phyloP scores from a whole-genome alignment of 106 monocot genomes.

The Apostasia shenzhenica region DNA sequence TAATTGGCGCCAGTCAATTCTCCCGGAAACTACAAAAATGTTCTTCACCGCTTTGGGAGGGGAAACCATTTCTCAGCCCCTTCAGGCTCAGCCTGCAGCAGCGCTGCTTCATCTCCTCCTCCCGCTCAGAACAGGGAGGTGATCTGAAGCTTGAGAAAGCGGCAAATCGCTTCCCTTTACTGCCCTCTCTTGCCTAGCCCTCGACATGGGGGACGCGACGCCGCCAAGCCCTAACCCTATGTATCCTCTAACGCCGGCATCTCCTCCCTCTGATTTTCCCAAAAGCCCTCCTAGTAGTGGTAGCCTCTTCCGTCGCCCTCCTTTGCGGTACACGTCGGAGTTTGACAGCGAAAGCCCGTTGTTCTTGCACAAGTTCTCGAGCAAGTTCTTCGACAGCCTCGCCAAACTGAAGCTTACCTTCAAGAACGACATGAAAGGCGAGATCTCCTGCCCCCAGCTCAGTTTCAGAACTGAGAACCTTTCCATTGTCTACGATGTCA shows the following conservation, averaged over 20 bases:
- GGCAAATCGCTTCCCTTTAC: background rate
- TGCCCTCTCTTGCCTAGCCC: background rate
- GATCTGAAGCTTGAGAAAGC: background rate
- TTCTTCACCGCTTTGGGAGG: too few species aligned
- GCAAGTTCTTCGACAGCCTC: slow-evolving; percentile 63
- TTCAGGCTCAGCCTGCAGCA: too few species aligned
- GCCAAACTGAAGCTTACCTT: slow-evolving; percentile 90
- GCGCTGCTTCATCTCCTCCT: too few species aligned
- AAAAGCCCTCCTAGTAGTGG: background rate
- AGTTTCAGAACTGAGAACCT: slow-evolving; percentile 57
- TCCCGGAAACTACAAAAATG: too few species aligned
- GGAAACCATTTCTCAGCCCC: too few species aligned
- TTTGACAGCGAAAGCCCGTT: slow-evolving; percentile 67
- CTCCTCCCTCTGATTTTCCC: background rate
- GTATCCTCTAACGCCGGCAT: background rate
- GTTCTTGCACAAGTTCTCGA: slow-evolving; percentile 79
- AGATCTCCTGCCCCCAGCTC: slow-evolving; percentile 43
- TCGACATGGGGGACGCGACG: background rate
- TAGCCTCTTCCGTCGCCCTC: slow-evolving; percentile 24
- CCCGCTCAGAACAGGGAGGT: too few species aligned
- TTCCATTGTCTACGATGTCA: slow-evolving; percentile 65
- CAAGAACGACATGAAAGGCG: slow-evolving; percentile 55
- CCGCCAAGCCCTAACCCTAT: slow-evolving; percentile 2
- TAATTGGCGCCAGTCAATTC: too few species aligned
- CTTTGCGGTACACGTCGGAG: slow-evolving; percentile 72